Evolutionary conservation across 2,329 filamentous ascomycete genomes (phyloP).

Genomic region (Tolypocladium tundrense): DNA sequence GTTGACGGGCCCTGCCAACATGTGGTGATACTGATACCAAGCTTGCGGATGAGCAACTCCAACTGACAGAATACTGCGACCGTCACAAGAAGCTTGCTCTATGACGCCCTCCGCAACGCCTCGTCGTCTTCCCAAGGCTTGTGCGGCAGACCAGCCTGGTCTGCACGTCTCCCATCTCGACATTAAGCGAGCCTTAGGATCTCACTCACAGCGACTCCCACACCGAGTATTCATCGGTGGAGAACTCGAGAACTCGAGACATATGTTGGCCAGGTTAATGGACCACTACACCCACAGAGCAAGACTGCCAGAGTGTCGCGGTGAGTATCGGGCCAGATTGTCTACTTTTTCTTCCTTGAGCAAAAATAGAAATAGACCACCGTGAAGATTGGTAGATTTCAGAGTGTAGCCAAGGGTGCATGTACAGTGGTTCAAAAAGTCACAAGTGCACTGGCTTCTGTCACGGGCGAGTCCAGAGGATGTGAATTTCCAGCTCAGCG

Average conservation of each 20-base stretch:
- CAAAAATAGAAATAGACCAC: conserved; percentile 78
- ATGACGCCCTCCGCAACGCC: no score
- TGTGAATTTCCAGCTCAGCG: neutral
- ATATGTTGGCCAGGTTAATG: conserved; percentile 59
- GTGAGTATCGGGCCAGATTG: conserved; percentile 53
- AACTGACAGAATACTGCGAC: neutral
- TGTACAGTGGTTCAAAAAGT: neutral
- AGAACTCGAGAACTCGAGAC: neutral
- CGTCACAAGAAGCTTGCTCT: no score
- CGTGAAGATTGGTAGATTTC: conserved; percentile 54
- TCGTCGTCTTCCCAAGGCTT: neutral
- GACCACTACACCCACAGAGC: conserved; percentile 55
- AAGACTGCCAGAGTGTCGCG: conserved; percentile 42
- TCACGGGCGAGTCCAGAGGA: neutral
- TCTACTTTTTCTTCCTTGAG: conserved; percentile 58
- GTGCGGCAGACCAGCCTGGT: neutral
- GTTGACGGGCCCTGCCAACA: neutral
- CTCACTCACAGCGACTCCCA: neutral
- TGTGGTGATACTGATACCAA: neutral
- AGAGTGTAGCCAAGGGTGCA: conserved; percentile 68
- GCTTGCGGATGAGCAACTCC: neutral
- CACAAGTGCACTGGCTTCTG: neutral
- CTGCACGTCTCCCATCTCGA: neutral
- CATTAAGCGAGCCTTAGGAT: neutral
- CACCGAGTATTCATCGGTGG: neutral